phyloP scores from a whole-genome alignment of 2,329 filamentous ascomycete species.

The Dactylellina parvicollis region DNA sequence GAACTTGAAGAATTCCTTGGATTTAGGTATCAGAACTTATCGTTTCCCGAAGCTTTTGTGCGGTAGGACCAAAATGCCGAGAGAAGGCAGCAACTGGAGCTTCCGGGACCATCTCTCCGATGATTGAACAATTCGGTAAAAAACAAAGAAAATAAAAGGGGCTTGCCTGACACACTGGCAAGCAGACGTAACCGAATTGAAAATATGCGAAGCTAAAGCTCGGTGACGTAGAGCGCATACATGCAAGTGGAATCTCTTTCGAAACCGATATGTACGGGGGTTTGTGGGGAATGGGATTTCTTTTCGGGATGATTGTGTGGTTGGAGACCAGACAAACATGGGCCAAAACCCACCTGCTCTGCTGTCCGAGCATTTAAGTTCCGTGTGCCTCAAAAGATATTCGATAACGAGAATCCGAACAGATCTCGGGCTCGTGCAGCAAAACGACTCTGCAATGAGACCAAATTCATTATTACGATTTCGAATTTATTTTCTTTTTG shows the following conservation, averaged over 20 bases:
- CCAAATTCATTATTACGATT: too few species aligned
- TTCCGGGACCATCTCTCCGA: constrained; percentile 24
- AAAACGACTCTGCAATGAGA: constrained; percentile 34
- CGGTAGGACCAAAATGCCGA: constrained; percentile 11
- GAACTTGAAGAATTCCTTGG: neutral
- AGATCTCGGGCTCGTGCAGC: constrained; percentile 32
- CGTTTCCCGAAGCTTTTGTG: too few species aligned
- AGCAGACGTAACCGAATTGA: constrained; percentile 29
- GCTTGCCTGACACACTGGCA: constrained; percentile 25
- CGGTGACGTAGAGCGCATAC: constrained; percentile 41
- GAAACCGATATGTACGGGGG: constrained; percentile 17
- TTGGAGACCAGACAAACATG: neutral
- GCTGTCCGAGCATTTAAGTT: constrained; percentile 17
- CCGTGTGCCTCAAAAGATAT: constrained; percentile 24
- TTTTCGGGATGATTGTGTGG: neutral
- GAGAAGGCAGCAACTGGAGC: constrained; percentile 15
- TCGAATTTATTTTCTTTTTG: neutral
- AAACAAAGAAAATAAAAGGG: constrained; percentile 41
- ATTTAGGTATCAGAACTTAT: neutral
- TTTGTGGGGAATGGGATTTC: constrained; percentile 47
- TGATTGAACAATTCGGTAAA: constrained; percentile 6
- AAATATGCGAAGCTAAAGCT: constrained; percentile 18
- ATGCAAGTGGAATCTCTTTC: constrained; percentile 29
- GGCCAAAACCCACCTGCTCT: constrained; percentile 3
- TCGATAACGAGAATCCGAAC: constrained; percentile 35